phyloP scores from a whole-genome alignment of 768 basidiomycete genomes.

The Daedaleopsis nitida region DNA sequence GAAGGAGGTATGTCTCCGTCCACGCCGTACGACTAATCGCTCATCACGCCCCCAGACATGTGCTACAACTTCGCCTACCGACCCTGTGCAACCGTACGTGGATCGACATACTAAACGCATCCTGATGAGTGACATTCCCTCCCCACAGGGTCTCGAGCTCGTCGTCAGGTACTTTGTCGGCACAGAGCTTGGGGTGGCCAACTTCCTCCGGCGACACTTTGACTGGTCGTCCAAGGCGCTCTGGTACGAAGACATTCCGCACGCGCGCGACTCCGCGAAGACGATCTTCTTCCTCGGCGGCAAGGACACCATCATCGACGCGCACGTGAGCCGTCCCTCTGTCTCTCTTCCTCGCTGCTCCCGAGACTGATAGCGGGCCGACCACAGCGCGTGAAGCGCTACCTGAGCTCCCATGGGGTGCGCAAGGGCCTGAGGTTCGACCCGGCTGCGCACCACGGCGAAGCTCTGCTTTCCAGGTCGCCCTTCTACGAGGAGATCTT shows the following conservation, averaged over 20 bases:
- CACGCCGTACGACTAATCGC: neutral
- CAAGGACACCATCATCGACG: slow-evolving; percentile 76
- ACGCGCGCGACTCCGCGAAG: slow-evolving; percentile 66
- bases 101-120: neutral
- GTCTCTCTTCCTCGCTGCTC: neutral
- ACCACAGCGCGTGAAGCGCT: slow-evolving; percentile 66
- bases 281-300: slow-evolving; percentile 82
- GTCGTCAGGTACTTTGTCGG: slow-evolving; percentile 88
- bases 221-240: slow-evolving; percentile 88
- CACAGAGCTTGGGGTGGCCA: slow-evolving; percentile 84
- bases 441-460: slow-evolving; percentile 62
- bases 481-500: slow-evolving; percentile 59
- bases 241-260: slow-evolving; percentile 89
- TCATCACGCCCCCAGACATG: slow-evolving; percentile 53
- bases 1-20: slow-evolving; percentile 68
- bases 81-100: slow-evolving; percentile 59
- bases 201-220: slow-evolving; percentile 81
- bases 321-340: slow-evolving; percentile 50
- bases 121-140: slow-evolving; percentile 1
- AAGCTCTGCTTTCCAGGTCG: slow-evolving; percentile 55
- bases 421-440: slow-evolving; percentile 67
- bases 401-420: slow-evolving; percentile 76
- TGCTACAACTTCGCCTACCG: slow-evolving; percentile 91
- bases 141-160: slow-evolving; percentile 67
- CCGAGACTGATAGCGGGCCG: neutral